These are phyloP conservation scores for Trifolium repens DNA, from an alignment of 306 rosid species.

Conservation along the genomic window DNA sequence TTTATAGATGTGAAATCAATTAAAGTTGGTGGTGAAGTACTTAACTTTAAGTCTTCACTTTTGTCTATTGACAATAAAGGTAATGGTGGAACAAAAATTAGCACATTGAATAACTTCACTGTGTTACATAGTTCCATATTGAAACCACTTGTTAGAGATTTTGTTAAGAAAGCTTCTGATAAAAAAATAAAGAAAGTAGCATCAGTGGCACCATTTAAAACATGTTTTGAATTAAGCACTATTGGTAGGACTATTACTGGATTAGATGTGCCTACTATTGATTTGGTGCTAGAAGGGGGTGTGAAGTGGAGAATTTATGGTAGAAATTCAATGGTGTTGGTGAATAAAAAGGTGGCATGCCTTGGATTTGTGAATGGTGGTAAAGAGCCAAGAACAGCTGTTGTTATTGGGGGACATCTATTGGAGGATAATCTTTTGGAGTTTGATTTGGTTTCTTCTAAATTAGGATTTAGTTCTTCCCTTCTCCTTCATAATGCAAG, in stretches of 20 bases:
- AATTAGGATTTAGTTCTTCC: slow-evolving; percentile 34
- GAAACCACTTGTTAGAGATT: slow-evolving; percentile 42
- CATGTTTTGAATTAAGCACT: slow-evolving; percentile 41
- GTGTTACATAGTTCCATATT: slow-evolving; percentile 36
- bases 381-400: neutral
- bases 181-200: slow-evolving; percentile 40
- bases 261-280: slow-evolving; percentile 42
- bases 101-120: slow-evolving; percentile 32
- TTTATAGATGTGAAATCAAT: slow-evolving; percentile 43
- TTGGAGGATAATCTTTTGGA: slow-evolving; percentile 42
- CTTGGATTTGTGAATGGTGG: slow-evolving; percentile 51
- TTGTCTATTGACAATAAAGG: slow-evolving; percentile 36
- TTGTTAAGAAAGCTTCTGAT: slow-evolving; percentile 39
- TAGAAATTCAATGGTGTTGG: slow-evolving; percentile 47
- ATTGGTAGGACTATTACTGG: slow-evolving; percentile 22
- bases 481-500: slow-evolving; percentile 30
- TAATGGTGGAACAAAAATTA: slow-evolving; percentile 47
- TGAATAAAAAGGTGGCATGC: slow-evolving; percentile 32
- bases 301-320: slow-evolving; percentile 41
- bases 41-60: slow-evolving; percentile 40
- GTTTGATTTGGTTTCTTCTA: slow-evolving; percentile 48
- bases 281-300: slow-evolving; percentile 25
- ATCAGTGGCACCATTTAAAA: slow-evolving; percentile 35
- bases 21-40: slow-evolving; percentile 30
- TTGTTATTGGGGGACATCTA: slow-evolving; percentile 40